phyloP scores from a whole-genome alignment of 1,284 basidiomycete species.

The Spongispora temasekensis region DNA sequence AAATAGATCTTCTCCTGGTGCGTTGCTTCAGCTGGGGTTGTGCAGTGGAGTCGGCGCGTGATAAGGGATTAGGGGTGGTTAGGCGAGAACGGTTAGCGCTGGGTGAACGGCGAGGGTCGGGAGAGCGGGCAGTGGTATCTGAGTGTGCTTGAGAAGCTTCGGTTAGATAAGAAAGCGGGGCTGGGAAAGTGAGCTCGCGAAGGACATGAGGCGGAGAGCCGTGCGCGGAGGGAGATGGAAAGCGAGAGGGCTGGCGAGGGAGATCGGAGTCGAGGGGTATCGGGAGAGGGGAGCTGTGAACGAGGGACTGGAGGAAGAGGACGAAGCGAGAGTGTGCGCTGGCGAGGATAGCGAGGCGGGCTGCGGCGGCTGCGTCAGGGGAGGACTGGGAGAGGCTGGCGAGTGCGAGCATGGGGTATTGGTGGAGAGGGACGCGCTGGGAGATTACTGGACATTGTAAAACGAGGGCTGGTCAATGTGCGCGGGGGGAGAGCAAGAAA shows the following conservation, averaged over 20 bases:
- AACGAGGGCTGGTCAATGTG: constrained; percentile 15
- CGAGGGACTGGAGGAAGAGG: constrained; percentile 67
- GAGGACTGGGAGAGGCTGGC: constrained; percentile 43
- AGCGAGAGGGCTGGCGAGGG: constrained; percentile 21
- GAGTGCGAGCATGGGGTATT: constrained; percentile 59
- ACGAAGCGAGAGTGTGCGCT: constrained; percentile 73
- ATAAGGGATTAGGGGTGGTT: constrained; percentile 21
- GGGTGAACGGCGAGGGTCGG: constrained; percentile 5
- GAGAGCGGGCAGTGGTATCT: constrained; percentile 7
- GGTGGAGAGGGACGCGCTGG: constrained; percentile 58
- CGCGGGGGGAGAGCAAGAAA: constrained; percentile 2
- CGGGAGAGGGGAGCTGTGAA: constrained; percentile 53
- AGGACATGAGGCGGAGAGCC: constrained; percentile 36
- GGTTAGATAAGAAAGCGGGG: constrained; percentile 36
- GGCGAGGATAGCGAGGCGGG: constrained; percentile 48
- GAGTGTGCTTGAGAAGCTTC: constrained; percentile 18
- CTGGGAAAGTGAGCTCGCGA: constrained; percentile 68
- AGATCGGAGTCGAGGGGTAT: constrained; percentile 47
- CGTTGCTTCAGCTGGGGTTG: constrained; percentile 16
- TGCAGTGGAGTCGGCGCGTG: constrained; percentile 15
- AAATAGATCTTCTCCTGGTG: constrained; percentile 27
- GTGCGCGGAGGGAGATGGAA: constrained; percentile 16
- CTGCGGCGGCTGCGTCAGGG: constrained; percentile 28
- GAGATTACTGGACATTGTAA: constrained; percentile 57
- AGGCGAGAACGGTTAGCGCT: constrained; percentile 45